Conservation (phyloP, 1,284 basidiomycete species). For the Leccinum insolens region DNA sequence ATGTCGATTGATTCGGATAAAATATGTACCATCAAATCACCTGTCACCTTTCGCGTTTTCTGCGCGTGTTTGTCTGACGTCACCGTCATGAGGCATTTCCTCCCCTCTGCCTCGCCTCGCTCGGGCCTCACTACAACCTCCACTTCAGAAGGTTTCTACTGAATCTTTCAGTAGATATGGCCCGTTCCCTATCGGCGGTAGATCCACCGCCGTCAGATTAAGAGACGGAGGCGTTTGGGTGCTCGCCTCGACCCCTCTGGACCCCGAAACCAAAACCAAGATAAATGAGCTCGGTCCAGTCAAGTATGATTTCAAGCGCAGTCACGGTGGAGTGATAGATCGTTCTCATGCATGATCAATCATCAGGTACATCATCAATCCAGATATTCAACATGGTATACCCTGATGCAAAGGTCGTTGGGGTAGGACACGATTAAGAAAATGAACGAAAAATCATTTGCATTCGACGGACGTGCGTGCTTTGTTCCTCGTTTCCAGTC, state of each 20-base stretch:
- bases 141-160: slow-evolving; percentile 14
- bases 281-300: slow-evolving; percentile 79
- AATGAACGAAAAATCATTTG: slow-evolving; percentile 44
- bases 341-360: not conserved
- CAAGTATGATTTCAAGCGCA: slow-evolving; percentile 44
- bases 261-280: slow-evolving; percentile 70
- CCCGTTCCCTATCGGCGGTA: slow-evolving; percentile 70
- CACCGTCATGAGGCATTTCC: slow-evolving; percentile 16
- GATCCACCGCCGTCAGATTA: slow-evolving; percentile 84
- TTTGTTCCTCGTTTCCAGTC: not conserved
- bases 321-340: not conserved
- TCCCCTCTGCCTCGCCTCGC: slow-evolving; percentile 17
- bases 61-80: slow-evolving; percentile 26
- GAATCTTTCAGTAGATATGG: slow-evolving; percentile 1
- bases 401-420: slow-evolving; percentile 76
- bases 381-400: slow-evolving; percentile 52
- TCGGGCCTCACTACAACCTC: slow-evolving; percentile 21
- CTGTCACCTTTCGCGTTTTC: slow-evolving; percentile 13
- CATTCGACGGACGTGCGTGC: slow-evolving; percentile 63
- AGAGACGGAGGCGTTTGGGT: slow-evolving; percentile 78
- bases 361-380: slow-evolving; percentile 57
- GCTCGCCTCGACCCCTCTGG: slow-evolving; percentile 83
- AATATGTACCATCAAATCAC: not conserved
- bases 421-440: slow-evolving; percentile 55
- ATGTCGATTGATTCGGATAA: not conserved